These are phyloP conservation scores for Haberlea rhodopensis DNA, from an alignment of 257 asterid genomes.

Conservation along the genomic window DNA sequence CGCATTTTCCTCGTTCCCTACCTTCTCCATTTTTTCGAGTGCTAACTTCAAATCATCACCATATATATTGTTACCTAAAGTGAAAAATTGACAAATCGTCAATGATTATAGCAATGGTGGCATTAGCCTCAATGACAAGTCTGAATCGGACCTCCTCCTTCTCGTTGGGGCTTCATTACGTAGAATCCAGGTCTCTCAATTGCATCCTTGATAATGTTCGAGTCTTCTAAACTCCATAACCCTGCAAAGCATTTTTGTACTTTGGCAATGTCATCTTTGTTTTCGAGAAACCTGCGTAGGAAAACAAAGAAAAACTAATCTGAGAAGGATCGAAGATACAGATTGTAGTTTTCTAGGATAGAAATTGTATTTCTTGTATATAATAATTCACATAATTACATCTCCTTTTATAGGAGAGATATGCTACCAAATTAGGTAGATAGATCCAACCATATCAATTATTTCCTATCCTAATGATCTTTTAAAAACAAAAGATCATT, in stretches of 20 bases:
- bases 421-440: no score
- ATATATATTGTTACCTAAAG: constrained; percentile 81
- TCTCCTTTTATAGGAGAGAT: no score
- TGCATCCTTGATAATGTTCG: constrained; percentile 62
- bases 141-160: constrained; percentile 85
- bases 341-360: no score
- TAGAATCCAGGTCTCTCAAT: constrained; percentile 70
- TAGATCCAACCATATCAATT: no score
- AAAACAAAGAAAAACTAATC: constrained; percentile 18
- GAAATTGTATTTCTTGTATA: no score
- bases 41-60: constrained; percentile 70
- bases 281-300: constrained; percentile 71
- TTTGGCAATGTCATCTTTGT: constrained; percentile 79
- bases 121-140: background rate
- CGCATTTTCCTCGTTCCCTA: constrained; percentile 69
- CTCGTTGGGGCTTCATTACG: constrained; percentile 98
- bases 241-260: constrained; percentile 94
- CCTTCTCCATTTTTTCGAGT: constrained; percentile 62
- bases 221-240: constrained; percentile 84
- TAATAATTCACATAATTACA: no score
- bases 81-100: constrained; percentile 11
- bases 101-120: background rate
- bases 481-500: no score
- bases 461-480: no score
- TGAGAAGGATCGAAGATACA: no score